Conservation (phyloP, 306 rosid species). For the Citrullus mucosospermus region DNA sequence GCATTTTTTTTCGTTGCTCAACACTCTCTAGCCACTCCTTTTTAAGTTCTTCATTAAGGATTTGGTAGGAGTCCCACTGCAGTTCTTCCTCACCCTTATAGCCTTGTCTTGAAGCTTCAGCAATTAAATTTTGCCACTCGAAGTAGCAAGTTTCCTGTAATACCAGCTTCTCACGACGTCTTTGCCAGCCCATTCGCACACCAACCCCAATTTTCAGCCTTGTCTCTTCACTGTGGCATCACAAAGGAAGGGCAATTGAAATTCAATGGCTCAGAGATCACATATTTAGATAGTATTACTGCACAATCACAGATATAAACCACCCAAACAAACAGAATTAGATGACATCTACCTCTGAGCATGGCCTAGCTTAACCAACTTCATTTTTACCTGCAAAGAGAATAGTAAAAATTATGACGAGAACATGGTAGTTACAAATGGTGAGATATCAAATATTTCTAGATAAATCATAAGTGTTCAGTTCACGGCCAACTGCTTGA, state of each 20-base stretch:
- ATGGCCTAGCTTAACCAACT: conserved; percentile 72
- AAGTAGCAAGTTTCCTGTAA: conserved; percentile 59
- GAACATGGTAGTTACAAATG: neutral
- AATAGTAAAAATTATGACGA: neutral
- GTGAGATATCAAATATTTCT: neutral
- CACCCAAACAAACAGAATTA: conserved; percentile 9
- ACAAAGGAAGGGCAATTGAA: conserved; percentile 1
- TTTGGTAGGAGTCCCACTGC: conserved; percentile 72
- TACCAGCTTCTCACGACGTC: conserved; percentile 35
- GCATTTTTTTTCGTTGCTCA: conserved; percentile 37
- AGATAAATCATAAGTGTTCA: neutral
- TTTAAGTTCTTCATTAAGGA: conserved; percentile 36
- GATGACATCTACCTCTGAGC: conserved; percentile 60
- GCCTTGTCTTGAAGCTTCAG: conserved; percentile 73
- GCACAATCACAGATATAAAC: neutral
- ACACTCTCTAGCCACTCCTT: conserved; percentile 54
- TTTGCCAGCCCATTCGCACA: conserved; percentile 64
- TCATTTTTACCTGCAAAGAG: conserved; percentile 71
- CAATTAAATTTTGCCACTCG: conserved; percentile 80
- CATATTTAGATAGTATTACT: neutral
- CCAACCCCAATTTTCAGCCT: conserved; percentile 63
- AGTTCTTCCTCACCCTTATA: conserved; percentile 53
- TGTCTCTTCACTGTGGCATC: conserved; percentile 55
- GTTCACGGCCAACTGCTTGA: neutral
- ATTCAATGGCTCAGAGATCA: neutral